phyloP scores from a whole-genome alignment of 192 early-diverging fungal genomes.

The Endogone sp. region DNA sequence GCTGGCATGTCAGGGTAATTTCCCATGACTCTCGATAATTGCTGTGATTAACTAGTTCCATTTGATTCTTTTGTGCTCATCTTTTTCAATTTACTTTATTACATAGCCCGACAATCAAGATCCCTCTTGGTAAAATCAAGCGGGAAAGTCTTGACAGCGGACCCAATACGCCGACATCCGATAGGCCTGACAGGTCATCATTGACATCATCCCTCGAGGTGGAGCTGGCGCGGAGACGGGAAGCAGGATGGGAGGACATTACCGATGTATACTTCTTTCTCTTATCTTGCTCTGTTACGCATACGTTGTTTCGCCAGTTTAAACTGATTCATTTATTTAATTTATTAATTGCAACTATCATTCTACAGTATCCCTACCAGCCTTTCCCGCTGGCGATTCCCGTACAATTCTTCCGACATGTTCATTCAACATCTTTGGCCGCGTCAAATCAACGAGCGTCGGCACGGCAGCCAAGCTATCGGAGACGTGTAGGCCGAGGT shows the following conservation, averaged over 20 bases:
- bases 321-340: neutral
- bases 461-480: slow-evolving; percentile 28
- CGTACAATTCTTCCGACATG: slow-evolving; percentile 29
- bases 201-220: slow-evolving; percentile 40
- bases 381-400: slow-evolving; percentile 35
- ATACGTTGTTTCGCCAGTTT: neutral
- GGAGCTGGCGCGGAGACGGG: slow-evolving; percentile 50
- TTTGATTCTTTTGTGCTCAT: neutral
- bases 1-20: slow-evolving; percentile 38
- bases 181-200: neutral
- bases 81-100: slow-evolving; percentile 3
- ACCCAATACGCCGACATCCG: slow-evolving; percentile 32
- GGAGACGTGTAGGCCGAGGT: slow-evolving; percentile 70
- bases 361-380: slow-evolving; percentile 41
- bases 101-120: slow-evolving; percentile 55
- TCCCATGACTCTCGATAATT: neutral
- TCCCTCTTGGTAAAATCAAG: slow-evolving; percentile 51
- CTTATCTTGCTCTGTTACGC: neutral
- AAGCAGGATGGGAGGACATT: slow-evolving; percentile 64
- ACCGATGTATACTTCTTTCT: slow-evolving; percentile 52
- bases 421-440: slow-evolving; percentile 1
- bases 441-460: slow-evolving; percentile 11
- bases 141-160: slow-evolving; percentile 32
- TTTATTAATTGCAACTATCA: neutral
- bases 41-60: neutral